Evolutionary conservation across 106 monocot species (phyloP).

Genomic region (Xerophyta viscosa): DNA sequence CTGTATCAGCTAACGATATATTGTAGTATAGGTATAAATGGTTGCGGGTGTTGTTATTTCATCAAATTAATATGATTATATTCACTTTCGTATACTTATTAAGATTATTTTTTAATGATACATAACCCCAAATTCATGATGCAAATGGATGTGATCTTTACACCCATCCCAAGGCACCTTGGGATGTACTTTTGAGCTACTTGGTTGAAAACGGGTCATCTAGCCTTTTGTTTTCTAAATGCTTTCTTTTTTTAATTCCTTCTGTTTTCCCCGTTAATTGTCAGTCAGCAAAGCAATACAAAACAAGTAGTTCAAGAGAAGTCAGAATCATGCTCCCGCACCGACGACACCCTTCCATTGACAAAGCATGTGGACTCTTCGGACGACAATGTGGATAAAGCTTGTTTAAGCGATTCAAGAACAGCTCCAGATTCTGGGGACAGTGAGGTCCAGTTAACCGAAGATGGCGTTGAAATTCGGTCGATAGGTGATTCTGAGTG

Average conservation of each 20-base stretch:
- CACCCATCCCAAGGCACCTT: too few relatives aligned
- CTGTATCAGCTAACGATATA: too few relatives aligned
- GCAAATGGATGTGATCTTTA: too few relatives aligned
- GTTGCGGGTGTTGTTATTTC: too few relatives aligned
- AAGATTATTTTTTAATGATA: too few relatives aligned
- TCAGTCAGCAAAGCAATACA: constrained; percentile 64
- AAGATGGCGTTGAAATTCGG: constrained; percentile 47
- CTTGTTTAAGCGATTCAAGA: constrained; percentile 70
- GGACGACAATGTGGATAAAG: constrained; percentile 82
- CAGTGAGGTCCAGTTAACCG: constrained; percentile 29
- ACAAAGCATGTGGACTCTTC: constrained; percentile 75
- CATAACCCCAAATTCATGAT: too few relatives aligned
- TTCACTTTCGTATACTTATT: too few relatives aligned
- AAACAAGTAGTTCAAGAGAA: constrained; percentile 72
- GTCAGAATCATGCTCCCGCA: constrained; percentile 48
- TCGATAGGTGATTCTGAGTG: constrained; percentile 47
- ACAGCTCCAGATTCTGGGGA: constrained; percentile 20
- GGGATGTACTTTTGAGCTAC: too few relatives aligned
- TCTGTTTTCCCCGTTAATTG: background rate
- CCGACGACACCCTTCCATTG: constrained; percentile 25
- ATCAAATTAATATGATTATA: too few relatives aligned
- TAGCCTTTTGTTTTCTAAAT: background rate
- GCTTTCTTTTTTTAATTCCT: background rate
- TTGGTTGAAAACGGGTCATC: too few relatives aligned
- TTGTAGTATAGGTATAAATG: too few relatives aligned